A percentile compares a stretch with the other conserved stretches of the same genome.
Conservation (phyloP, 768 basidiomycete species). For the Dioszegia aurantiaca region DNA sequence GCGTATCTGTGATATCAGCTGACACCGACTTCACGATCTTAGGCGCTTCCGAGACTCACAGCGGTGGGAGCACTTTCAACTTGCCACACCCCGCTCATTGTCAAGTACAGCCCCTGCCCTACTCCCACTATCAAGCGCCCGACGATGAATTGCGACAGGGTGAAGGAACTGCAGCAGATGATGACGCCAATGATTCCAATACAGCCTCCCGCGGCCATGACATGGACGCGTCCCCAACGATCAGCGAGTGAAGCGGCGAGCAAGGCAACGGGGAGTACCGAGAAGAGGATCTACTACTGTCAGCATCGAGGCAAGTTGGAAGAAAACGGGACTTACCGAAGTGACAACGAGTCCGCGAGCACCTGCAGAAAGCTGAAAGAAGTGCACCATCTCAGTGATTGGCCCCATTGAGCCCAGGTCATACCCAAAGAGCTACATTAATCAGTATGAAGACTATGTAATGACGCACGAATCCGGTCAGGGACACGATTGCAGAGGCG, state of each 20-base stretch:
- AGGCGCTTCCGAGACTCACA: neutral
- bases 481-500: constrained; percentile 1
- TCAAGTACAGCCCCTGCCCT: constrained; percentile 24
- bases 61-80: constrained; percentile 22
- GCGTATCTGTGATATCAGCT: constrained; percentile 7
- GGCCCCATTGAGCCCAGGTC: constrained; percentile 25
- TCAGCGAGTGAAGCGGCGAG: constrained; percentile 18
- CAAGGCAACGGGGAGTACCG: constrained; percentile 13
- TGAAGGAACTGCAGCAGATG: constrained; percentile 7
- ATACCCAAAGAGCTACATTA: constrained; percentile 18
- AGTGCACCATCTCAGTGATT: constrained; percentile 22
- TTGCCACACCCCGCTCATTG: constrained; percentile 20
- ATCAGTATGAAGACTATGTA: too few species aligned
- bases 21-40: neutral
- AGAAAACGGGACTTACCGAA: neutral
- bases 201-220: constrained; percentile 13
- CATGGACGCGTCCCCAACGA: constrained; percentile 2
- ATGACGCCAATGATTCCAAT: constrained; percentile 16
- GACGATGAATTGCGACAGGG: constrained; percentile 15
- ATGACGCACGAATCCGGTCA: constrained; percentile 3
- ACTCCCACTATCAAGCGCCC: constrained; percentile 16
- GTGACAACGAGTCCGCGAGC: constrained; percentile 20
- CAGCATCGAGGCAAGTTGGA: too few species aligned
- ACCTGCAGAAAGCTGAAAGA: constrained; percentile 15
- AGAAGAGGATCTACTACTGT: constrained; percentile 14